Base-by-base conservation (phyloP, 352 stramenopile species). In the Elongisporangium undulatum region DNA sequence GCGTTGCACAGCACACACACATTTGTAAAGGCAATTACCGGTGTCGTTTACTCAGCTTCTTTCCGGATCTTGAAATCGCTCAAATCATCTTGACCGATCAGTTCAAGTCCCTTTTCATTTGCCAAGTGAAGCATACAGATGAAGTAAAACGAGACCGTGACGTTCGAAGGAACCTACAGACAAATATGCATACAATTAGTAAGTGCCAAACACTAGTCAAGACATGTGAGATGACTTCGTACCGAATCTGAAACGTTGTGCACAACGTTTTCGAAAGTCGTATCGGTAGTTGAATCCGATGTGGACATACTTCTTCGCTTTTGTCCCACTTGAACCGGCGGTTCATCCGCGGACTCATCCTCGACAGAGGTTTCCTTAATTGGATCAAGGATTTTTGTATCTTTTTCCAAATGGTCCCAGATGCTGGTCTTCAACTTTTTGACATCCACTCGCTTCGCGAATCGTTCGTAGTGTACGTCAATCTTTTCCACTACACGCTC, bases 111-210 rank as follows among this genome's bases (percentile, higher is more conserved):
- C 70, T 99, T 99, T 72, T 99, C 97, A 68, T 99, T 99, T 16
- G 96, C 96, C 19, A 99, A 80, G 75, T 99, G 97, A n/a, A 99
- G 77, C 62, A 99, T 88, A 64, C 95, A 99, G 59, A 99, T 99
- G 63, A 99, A 99, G 77, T 99, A 99, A 76, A 99, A 99, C 10
- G 97, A 96, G 16, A 99, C 79, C 4, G 96, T 98, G 8, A 98
- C 96, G 61, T 98, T 97, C 49, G 86, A 74, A 34, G 98, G 95
- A 20, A 94, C 86, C 82, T 92, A 48, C 12, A 58, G n/a, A n/a
- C 21, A 61, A 21, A 17, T 51, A 24, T 16, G 24, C 54, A 49
- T 22, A 24, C 16, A 41, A 4, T 41, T 41, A 41, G 29, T 13
- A 41, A 51, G 16, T 19, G 41, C 20, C 12, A 17, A 53, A 29